These are phyloP conservation scores for Wickerhamomyces pijperi DNA, from an alignment of 805 yeast genomes.

Conservation along the genomic window DNA sequence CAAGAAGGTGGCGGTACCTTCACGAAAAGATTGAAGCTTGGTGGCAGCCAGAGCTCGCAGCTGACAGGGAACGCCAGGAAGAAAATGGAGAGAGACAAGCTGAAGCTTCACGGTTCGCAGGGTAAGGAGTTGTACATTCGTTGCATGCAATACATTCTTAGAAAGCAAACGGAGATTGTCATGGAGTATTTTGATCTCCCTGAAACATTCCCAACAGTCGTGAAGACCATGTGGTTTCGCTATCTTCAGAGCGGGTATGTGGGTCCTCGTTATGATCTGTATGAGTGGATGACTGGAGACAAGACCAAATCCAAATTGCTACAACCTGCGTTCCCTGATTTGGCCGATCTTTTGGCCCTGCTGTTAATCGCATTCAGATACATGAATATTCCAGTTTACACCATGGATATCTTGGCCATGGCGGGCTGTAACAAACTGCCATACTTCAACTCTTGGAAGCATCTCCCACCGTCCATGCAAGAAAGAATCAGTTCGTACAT, in stretches of 20 bases:
- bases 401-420: neutral
- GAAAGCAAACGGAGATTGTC: constrained; percentile 33
- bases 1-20: constrained; percentile 40
- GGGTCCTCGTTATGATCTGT: no score
- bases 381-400: neutral
- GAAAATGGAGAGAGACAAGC: constrained; percentile 1
- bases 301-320: no score
- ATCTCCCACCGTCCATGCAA: no score
- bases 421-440: neutral
- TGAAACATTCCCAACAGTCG: constrained; percentile 18
- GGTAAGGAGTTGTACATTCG: constrained; percentile 33
- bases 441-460: no score
- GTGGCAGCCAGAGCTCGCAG: constrained; percentile 22
- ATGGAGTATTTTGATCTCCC: constrained; percentile 23
- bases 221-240: constrained; percentile 27
- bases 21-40: constrained; percentile 29
- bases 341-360: neutral
- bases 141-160: constrained; percentile 40
- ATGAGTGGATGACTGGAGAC: neutral
- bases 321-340: neutral
- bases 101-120: constrained; percentile 33
- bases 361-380: neutral
- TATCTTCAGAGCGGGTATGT: constrained; percentile 9
- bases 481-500: no score
- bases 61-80: constrained; percentile 14